phyloP scores from a whole-genome alignment of 140 eudicot species.

The Flaveria floridana region DNA sequence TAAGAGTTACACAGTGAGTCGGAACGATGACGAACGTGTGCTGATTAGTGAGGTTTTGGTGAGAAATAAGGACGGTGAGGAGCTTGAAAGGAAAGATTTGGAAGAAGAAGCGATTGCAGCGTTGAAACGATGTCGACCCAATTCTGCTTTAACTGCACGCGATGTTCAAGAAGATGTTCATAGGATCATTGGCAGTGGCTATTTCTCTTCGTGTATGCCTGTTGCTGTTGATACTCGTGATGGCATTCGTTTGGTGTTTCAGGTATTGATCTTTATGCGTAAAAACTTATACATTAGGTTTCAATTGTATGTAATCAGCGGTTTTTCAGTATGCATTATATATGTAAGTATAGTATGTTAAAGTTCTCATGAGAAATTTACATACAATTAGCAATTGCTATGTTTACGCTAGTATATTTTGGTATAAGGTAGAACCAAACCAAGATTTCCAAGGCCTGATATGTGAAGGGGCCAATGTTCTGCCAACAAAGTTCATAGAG shows the following conservation, averaged over 20 bases:
- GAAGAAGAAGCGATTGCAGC: constrained; percentile 78
- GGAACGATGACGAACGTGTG: constrained; percentile 75
- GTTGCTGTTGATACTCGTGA: constrained; percentile 94
- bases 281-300: background rate
- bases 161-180: constrained; percentile 97
- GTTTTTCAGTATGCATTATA: background rate
- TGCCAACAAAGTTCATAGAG: constrained; percentile 86
- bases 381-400: background rate
- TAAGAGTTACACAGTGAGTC: constrained; percentile 39
- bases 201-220: constrained; percentile 80
- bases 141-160: constrained; percentile 70
- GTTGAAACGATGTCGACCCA: constrained; percentile 72
- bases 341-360: too few species aligned
- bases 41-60: constrained; percentile 87
- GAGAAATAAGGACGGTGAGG: constrained; percentile 92
- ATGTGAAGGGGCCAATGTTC: constrained; percentile 97
- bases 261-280: constrained; percentile 46
- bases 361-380: background rate
- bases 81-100: constrained; percentile 85
- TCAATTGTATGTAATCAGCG: background rate
- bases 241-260: constrained; percentile 84
- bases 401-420: constrained; percentile 41
- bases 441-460: constrained; percentile 98
- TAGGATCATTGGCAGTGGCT: constrained; percentile 84
- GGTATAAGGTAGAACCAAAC: constrained; percentile 98